Conservation (phyloP, 345 rosid genomes). For the Eucalyptus sp. region DNA sequence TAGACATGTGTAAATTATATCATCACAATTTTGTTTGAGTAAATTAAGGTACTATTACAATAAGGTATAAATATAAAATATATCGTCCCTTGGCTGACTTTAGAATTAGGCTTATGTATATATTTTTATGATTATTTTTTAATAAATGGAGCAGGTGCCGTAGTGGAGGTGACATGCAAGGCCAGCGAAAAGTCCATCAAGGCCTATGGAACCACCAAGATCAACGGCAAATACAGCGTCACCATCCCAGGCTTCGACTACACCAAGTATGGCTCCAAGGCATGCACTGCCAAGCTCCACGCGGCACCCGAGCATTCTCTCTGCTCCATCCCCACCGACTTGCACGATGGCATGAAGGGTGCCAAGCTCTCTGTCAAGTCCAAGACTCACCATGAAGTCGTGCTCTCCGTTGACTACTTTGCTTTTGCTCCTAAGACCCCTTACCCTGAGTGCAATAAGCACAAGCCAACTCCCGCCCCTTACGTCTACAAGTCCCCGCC, state of each 20-base stretch:
- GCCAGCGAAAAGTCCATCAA: not conserved
- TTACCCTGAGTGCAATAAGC: constrained; percentile 7
- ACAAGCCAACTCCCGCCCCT: not conserved
- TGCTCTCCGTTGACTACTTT: constrained; percentile 18
- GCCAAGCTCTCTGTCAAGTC: constrained; percentile 45
- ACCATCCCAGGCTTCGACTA: constrained; percentile 5
- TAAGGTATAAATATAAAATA: not conserved
- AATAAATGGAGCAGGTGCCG: constrained; percentile 3
- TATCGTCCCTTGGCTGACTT: not conserved
- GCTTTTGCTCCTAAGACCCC: constrained; percentile 16
- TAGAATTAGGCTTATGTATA: not conserved
- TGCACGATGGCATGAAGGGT: constrained; percentile 30
- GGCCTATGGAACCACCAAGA: constrained; percentile 26
- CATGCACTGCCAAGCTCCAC: constrained; percentile 21
- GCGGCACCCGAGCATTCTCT: constrained; percentile 5
- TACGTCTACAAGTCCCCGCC: constrained; percentile 12
- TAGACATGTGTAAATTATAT: not conserved
- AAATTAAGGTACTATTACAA: not conserved
- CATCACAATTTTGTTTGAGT: not conserved
- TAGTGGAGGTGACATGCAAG: constrained; percentile 16
- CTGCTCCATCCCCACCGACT: constrained; percentile 8
- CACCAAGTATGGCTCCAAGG: constrained; percentile 5
- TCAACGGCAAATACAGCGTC: constrained; percentile 32
- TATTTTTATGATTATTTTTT: not conserved
- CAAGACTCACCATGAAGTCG: constrained; percentile 39